phyloP scores from a whole-genome alignment of 1,139 yeast genomes.

The Torulaspora pretoriensis region DNA sequence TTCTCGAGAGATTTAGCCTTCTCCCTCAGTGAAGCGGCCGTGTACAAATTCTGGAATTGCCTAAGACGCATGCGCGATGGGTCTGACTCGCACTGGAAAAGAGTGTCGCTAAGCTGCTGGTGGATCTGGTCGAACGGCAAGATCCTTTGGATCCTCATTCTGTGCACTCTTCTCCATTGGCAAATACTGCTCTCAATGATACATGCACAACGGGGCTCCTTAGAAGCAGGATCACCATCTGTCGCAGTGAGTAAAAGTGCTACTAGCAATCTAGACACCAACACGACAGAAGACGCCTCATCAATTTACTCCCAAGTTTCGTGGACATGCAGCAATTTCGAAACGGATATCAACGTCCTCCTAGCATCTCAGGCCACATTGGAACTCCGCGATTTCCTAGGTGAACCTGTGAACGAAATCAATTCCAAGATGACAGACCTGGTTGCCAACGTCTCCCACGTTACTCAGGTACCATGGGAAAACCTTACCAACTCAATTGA shows the following conservation, averaged over 20 bases:
- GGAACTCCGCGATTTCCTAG: slow-evolving; percentile 4
- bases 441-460: background rate
- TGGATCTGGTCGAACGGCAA: slow-evolving; percentile 15
- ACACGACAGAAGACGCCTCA: background rate
- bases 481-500: slow-evolving; percentile 3
- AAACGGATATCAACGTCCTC: slow-evolving; percentile 1
- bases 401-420: slow-evolving; percentile 2
- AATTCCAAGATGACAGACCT: slow-evolving; percentile 10
- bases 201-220: background rate
- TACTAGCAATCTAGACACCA: background rate
- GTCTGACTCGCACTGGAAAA: slow-evolving; percentile 3
- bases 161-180: slow-evolving; percentile 12
- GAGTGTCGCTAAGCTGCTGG: slow-evolving; percentile 3
- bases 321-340: slow-evolving; percentile 8
- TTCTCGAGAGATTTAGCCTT: slow-evolving; percentile 2
- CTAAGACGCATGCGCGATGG: background rate
- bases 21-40: slow-evolving; percentile 5
- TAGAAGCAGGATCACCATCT: background rate
- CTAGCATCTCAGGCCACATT: slow-evolving; percentile 2
- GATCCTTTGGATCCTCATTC: slow-evolving; percentile 11
- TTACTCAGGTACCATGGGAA: slow-evolving; percentile 8
- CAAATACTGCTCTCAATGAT: slow-evolving; percentile 8
- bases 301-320: slow-evolving; percentile 1
- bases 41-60: slow-evolving; percentile 7
- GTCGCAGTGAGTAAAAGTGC: background rate